phyloP scores from a whole-genome alignment of 139 green algal species.

The Penium margaritaceum region DNA sequence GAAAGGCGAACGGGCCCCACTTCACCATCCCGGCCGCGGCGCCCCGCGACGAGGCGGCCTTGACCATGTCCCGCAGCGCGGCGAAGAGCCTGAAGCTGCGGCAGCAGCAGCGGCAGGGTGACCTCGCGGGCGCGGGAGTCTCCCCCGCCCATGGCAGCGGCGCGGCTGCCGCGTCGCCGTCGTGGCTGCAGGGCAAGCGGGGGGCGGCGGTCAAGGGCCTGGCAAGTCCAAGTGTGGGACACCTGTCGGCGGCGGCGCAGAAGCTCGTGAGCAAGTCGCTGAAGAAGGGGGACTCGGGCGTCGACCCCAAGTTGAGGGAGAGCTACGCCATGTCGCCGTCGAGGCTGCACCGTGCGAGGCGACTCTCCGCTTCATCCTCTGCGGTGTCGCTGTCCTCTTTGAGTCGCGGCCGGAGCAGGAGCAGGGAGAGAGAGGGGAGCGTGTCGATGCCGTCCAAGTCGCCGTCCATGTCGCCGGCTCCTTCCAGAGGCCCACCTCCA shows the following conservation, averaged over 20 bases:
- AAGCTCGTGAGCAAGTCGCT: slow-evolving; percentile 41
- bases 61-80: slow-evolving; percentile 26
- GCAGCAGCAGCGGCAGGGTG: slow-evolving; percentile 6
- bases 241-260: slow-evolving; percentile 34
- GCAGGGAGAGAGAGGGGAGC: too few relatives aligned
- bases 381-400: too few relatives aligned
- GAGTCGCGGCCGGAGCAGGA: too few relatives aligned
- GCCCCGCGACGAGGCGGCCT: slow-evolving; percentile 11
- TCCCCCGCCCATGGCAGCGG: neutral
- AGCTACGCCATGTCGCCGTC: slow-evolving; percentile 21
- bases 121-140: slow-evolving; percentile 4
- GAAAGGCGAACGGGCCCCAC: slow-evolving; percentile 24
- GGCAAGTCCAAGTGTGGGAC: neutral
- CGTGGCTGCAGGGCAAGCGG: neutral
- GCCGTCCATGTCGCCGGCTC: too few relatives aligned
- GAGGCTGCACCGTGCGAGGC: too few relatives aligned
- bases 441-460: too few relatives aligned
- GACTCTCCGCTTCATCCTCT: too few relatives aligned
- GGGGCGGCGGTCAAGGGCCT: neutral
- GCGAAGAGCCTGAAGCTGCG: slow-evolving; percentile 7
- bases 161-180: slow-evolving; percentile 4
- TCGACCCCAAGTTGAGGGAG: slow-evolving; percentile 34
- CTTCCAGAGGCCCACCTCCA: too few relatives aligned
- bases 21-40: slow-evolving; percentile 41
- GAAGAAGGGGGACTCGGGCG: slow-evolving; percentile 7